Conservation (phyloP, 2,329 filamentous ascomycete species). For the Coniochaeta prunicola region DNA sequence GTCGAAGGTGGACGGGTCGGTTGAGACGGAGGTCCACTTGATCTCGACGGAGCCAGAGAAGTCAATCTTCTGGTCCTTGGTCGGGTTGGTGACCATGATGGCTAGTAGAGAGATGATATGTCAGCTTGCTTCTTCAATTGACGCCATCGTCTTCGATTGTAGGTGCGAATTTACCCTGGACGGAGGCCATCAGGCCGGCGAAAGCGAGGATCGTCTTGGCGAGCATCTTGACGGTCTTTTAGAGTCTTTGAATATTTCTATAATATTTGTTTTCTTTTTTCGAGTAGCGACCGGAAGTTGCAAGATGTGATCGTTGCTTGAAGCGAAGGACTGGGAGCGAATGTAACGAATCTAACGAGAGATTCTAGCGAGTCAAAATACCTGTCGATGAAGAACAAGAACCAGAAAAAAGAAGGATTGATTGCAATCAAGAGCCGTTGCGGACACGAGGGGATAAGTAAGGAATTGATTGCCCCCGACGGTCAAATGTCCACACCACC, state of each 20-base stretch:
- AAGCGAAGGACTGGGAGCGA: neutral
- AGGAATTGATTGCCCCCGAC: neutral
- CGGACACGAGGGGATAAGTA: slow-evolving; percentile 1
- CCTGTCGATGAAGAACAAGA: neutral
- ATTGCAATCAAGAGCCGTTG: neutral
- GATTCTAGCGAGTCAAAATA: neutral
- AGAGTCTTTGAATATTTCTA: neutral
- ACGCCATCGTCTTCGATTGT: neutral
- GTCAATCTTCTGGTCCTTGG: slow-evolving; percentile 13
- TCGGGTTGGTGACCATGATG: slow-evolving; percentile 14
- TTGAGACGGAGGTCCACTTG: slow-evolving; percentile 13
- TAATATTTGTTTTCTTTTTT: too few species aligned
- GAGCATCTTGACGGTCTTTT: neutral
- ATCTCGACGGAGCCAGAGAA: slow-evolving; percentile 12
- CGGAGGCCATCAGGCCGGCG: neutral
- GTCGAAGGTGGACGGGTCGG: slow-evolving; percentile 13
- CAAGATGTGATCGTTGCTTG: neutral
- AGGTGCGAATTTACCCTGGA: neutral
- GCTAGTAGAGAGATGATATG: slow-evolving; percentile 3
- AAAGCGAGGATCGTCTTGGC: slow-evolving; percentile 1
- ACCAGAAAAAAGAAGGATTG: neutral
- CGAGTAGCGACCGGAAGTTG: neutral
- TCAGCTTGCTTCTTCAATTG: neutral
- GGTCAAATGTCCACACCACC: neutral
- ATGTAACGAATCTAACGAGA: slow-evolving; percentile 1